Evolutionary conservation across 139 green algal genomes (phyloP), one percentile per base, ranked within the genome.

Genomic region (Auxenochlorella pyrenoidosa): DNA sequence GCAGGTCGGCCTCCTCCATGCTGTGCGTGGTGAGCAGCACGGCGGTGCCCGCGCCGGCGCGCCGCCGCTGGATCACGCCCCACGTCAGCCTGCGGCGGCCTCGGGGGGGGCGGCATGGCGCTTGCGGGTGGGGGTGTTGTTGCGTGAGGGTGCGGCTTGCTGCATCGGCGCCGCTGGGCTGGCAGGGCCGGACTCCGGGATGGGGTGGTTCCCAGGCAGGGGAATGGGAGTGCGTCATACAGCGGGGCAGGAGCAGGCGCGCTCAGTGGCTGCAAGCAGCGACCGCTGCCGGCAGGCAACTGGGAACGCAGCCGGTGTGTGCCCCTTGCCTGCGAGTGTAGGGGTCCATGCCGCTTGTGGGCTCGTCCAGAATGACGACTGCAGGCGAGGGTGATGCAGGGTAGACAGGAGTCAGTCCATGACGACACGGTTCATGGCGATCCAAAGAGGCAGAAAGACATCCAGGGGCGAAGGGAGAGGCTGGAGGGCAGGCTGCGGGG

Each of bases 1-100:
- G 93, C 58, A 94, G 94, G 86, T 99, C 97, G 38, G 93, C 95
- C 89, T 99, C 97, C 91, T 98, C 97, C 97, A 99, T 99, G 59
- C 86, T 81, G 79, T 81, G 66, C 51, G 86, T 88, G 59, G 84
- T 88, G 28, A 88, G 73, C 71, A 88, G 58, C 22, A 88, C 41
- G 26, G 84, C 60, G 40, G 58, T 70, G 32, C 84, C 84, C 2
- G 60, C 40, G 15, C 28, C 28, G 15, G 21, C 91, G 54, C 44
- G 93, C 80, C 84, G 93, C 83, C 28, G 41, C 86, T 87, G 84
- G 70, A 96, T 94, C 66, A 96, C 84, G 79, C 89, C 87, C 94
- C 94, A 97, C 54, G 91, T n/a, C 88, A 93, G 47, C 71, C 71
- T 76, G 44, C 63, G 63, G 63, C 47, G 47, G 8, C 47, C 8